Base-by-base conservation (phyloP, 179 eudicot species). In the Actinidia arguta region DNA sequence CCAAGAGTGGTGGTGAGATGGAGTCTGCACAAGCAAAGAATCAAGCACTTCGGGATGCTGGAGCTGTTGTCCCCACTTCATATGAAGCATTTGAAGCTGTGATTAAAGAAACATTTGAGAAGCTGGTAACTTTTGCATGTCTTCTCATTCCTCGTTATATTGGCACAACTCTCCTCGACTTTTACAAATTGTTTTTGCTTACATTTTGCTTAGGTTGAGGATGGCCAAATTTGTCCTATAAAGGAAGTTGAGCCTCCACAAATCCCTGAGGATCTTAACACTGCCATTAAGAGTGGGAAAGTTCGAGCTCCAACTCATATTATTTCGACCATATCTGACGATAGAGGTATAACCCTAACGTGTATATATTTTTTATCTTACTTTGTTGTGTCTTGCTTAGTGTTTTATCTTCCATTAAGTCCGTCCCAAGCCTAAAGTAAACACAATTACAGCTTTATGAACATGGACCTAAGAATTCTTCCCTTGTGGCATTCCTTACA, bases 11-110 rank as follows among this genome's bases (percentile, higher is more conserved):
- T 72, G 98, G 99, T 63, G 98, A 95, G 80, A 84, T 94, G 97
- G 99, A 95, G 86, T 97, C 99, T 64, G 99, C 99, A 51, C 99
- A 97, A 84, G 99, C 92, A 20, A 97, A 97, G 90, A 97, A 97
- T 87, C 91, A 95, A 94, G 99, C 99, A 86, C 89, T 97, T 78
- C 83, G 80, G 81, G 98, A 95, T 12, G 98, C 99, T 59, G 99
- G 99, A 72, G 99, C 99, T 78, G 85, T 88, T 86, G 98, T 97
- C 79, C 99, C 98, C 13, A 97, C 93, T 85, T 97, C 99, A 50
- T 97, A 83, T 83, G 99, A 97, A 90, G 98, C 93, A 83, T 88
- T 97, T 80, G 99, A 97, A 89, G 77, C 83, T 78, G 91, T 86
- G 56, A 94, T 97, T 80, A 94, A 95, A 82, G 95, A 94, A 88